These are phyloP conservation scores for Fusarium citri DNA, from an alignment of 2,329 filamentous ascomycete species.

Conservation along the genomic window DNA sequence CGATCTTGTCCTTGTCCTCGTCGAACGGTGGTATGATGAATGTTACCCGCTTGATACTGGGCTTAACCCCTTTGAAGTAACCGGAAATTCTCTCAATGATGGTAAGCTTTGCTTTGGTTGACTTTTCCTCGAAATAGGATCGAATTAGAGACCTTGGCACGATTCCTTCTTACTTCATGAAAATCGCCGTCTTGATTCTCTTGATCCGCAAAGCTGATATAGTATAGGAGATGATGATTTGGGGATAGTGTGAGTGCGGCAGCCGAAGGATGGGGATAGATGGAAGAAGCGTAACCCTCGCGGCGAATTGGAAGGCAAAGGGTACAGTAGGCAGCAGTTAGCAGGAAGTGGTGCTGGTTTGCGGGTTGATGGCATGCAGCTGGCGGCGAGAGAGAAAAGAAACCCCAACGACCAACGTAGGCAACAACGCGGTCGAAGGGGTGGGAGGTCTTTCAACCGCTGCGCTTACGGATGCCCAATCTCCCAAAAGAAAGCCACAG, in stretches of 20 bases:
- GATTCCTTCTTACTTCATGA: background rate
- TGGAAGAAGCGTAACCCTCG: background rate
- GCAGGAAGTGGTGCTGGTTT: no score
- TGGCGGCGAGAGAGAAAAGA: no score
- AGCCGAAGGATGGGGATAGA: background rate
- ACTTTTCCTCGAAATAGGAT: background rate
- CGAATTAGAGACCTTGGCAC: background rate
- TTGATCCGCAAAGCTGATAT: background rate
- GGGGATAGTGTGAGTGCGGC: background rate
- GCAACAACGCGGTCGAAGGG: no score
- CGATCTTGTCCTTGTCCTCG: background rate
- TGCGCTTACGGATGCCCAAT: no score
- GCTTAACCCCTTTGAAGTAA: background rate
- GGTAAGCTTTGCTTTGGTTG: background rate
- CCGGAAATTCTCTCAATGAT: background rate
- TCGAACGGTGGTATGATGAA: background rate
- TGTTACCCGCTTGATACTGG: background rate
- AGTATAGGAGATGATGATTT: background rate
- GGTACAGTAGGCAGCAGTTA: no score
- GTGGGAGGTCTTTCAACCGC: no score
- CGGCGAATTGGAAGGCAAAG: no score
- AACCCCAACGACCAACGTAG: no score
- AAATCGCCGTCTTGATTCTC: background rate
- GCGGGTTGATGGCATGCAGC: no score
- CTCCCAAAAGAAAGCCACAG: no score